Base-by-base conservation (phyloP, 2,329 filamentous ascomycete species). In the Colletotrichum nymphaeae region DNA sequence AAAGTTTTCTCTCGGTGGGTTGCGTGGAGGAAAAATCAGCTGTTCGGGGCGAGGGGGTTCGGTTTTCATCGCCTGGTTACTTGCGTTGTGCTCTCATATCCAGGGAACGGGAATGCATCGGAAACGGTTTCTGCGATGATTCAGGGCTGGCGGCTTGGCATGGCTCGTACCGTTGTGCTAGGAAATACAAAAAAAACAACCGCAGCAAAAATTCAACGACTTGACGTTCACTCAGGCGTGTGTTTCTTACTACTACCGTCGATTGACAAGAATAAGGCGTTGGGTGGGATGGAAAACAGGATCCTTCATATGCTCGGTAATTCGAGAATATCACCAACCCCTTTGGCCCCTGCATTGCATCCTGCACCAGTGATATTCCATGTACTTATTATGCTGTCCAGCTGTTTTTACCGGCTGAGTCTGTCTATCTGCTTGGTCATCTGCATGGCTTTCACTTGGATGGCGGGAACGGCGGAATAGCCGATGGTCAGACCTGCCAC, bases 101-200 rank as follows among this genome's bases (percentile, higher is more conserved):
- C 71, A 55, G 74, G 70, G 67, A 72, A 73, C 66, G 71, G 71
- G 66, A 73, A 71, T 74, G 71, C 74, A 75, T 75, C 74, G 67
- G 74, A 72, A 73, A 75, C 67, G 71, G 74, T 74, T 74, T 74
- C 63, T 74, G 72, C 67, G 72, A 75, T 71, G 72, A 63, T 63
- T 72, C 74, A 60, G 74, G 65, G 65, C 71, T 74, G 73, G 73
- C 74, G 72, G 67, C 74, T 58, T 74, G 72, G 71, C 74, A 75
- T 65, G 71, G 71, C 71, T 59, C 67, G 71, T 73, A 70, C 67
- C 71, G 72, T 74, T 67, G 63, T 74, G 72, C 74, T 75, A 74
- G 67, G 72, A 73, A 75, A 74, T 69, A 73, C 66, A 65, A 73
- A 64, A 64, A 60, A 70, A 69, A 69, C 68, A 69, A 37, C 42